phyloP scores from a whole-genome alignment of 441 rosid genomes.

The Bruguiera hainesii region DNA sequence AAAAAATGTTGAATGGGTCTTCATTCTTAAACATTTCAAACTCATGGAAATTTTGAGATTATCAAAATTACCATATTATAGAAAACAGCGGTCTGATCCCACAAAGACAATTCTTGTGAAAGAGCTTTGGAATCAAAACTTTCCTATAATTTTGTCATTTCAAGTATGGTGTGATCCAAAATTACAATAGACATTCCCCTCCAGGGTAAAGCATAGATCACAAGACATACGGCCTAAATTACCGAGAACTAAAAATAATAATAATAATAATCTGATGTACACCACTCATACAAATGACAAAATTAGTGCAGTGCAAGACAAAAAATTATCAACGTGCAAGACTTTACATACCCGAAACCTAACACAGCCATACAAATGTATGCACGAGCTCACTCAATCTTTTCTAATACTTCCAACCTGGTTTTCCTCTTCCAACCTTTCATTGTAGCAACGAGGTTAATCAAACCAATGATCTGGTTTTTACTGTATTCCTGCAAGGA shows the following conservation, averaged over 20 bases:
- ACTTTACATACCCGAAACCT: slow-evolving; percentile 24
- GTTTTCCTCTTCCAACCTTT: slow-evolving; percentile 98
- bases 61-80: no score
- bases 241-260: slow-evolving; percentile 14
- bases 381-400: slow-evolving; percentile 59
- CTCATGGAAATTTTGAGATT: no score
- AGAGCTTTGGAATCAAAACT: neutral
- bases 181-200: slow-evolving; percentile 31
- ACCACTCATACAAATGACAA: slow-evolving; percentile 22
- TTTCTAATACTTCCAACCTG: slow-evolving; percentile 75
- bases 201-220: slow-evolving; percentile 22
- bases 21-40: no score
- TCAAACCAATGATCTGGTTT: slow-evolving; percentile 68
- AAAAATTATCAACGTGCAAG: neutral
- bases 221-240: slow-evolving; percentile 41
- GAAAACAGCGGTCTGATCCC: neutral
- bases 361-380: slow-evolving; percentile 14
- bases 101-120: neutral
- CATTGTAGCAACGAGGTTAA: slow-evolving; percentile 89
- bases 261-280: slow-evolving; percentile 29
- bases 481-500: slow-evolving; percentile 69
- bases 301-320: neutral
- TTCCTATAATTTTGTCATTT: slow-evolving; percentile 18
- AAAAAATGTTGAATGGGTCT: no score
- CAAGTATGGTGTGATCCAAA: slow-evolving; percentile 30